These are phyloP conservation scores for Coemansia sp. DNA, from an alignment of 192 early-diverging fungal species.

Conservation along the genomic window DNA sequence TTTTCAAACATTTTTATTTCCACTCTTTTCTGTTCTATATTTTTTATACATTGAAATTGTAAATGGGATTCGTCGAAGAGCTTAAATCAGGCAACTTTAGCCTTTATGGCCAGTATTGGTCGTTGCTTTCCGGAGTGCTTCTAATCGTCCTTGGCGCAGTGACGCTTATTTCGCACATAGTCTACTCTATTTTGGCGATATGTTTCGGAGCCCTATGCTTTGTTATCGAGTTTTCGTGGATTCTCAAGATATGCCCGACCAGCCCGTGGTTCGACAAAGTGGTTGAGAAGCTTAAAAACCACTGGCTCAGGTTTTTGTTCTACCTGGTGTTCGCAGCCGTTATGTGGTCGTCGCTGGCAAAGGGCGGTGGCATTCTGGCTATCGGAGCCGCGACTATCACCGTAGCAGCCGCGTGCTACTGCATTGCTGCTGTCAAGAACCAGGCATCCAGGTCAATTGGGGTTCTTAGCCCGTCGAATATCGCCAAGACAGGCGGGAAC, in stretches of 20 bases:
- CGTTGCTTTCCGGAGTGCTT: slow-evolving; percentile 48
- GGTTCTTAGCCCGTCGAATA: slow-evolving; percentile 37
- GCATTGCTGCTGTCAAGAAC: slow-evolving; percentile 49
- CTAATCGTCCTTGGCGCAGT: slow-evolving; percentile 52
- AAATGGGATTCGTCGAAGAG: slow-evolving; percentile 51
- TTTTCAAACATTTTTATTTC: background rate
- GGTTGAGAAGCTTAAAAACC: slow-evolving; percentile 45
- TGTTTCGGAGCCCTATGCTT: slow-evolving; percentile 52
- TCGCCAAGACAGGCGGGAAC: slow-evolving; percentile 4
- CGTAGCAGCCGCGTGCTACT: slow-evolving; percentile 43
- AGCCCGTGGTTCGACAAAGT: slow-evolving; percentile 37
- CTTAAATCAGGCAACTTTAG: slow-evolving; percentile 49
- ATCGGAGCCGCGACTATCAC: slow-evolving; percentile 50
- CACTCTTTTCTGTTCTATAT: background rate
- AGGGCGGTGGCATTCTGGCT: slow-evolving; percentile 43
- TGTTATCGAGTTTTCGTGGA: slow-evolving; percentile 39
- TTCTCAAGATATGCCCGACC: slow-evolving; percentile 46
- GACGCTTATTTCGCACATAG: slow-evolving; percentile 41
- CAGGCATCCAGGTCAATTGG: slow-evolving; percentile 46
- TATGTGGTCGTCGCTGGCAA: slow-evolving; percentile 56
- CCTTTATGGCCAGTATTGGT: slow-evolving; percentile 45
- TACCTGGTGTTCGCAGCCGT: slow-evolving; percentile 52
- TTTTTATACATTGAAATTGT: background rate
- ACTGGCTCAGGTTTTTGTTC: slow-evolving; percentile 49
- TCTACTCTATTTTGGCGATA: slow-evolving; percentile 55